phyloP scores from a whole-genome alignment of 2,329 filamentous ascomycete species.

The Penicillium sp. region DNA sequence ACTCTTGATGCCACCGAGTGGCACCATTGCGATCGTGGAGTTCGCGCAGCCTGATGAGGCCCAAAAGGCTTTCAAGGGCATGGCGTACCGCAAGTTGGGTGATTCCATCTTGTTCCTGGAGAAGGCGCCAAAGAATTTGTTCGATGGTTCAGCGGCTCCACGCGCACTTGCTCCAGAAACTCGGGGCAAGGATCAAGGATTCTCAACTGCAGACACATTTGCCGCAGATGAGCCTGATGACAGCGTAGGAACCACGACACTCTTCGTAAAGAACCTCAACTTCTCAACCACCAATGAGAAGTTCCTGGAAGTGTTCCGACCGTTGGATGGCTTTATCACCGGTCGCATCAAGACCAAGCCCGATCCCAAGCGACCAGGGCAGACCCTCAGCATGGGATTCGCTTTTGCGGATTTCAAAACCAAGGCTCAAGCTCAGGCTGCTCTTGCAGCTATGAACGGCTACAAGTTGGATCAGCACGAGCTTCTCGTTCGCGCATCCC shows the following conservation, averaged over 20 bases:
- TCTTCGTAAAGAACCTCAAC: constrained; percentile 90
- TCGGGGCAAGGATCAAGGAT: constrained; percentile 33
- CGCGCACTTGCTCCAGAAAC: constrained; percentile 24
- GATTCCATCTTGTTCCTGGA: constrained; percentile 87
- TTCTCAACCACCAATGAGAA: constrained; percentile 74
- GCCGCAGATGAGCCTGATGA: constrained; percentile 34
- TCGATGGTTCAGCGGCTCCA: constrained; percentile 40
- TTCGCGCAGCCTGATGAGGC: constrained; percentile 71
- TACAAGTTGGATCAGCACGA: constrained; percentile 79
- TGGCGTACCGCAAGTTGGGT: constrained; percentile 84
- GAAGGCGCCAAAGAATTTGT: constrained; percentile 79
- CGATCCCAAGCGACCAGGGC: constrained; percentile 80
- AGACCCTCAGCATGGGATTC: constrained; percentile 91
- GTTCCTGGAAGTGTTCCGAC: constrained; percentile 67
- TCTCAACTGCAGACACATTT: constrained; percentile 37
- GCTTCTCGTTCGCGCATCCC: constrained; percentile 73
- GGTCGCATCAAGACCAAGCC: constrained; percentile 86
- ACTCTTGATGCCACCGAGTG: constrained; percentile 83
- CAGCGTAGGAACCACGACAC: constrained; percentile 58
- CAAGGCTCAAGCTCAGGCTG: constrained; percentile 68
- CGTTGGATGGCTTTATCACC: constrained; percentile 78
- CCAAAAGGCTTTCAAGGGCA: constrained; percentile 69
- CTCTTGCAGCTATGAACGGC: constrained; percentile 77
- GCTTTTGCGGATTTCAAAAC: constrained; percentile 84
- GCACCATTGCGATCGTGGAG: constrained; percentile 88